Evolutionary conservation across 495 filamentous ascomycete species (phyloP).

Genomic region (Penicillium daleae): DNA sequence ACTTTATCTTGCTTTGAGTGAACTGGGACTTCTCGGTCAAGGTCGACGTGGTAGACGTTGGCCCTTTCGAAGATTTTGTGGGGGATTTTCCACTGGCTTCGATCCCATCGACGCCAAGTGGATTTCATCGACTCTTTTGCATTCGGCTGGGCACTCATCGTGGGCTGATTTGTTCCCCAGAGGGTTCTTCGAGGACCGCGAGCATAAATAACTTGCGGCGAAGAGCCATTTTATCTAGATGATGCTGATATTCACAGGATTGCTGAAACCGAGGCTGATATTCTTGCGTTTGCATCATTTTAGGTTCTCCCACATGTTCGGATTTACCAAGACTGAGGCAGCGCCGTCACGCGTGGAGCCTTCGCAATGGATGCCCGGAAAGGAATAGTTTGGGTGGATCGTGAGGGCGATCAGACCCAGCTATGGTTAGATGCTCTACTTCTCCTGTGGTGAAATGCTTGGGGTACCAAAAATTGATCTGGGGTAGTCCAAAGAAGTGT

Average conservation of each 20-base stretch:
- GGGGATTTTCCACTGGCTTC: conserved; percentile 23
- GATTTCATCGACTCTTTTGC: conserved; percentile 41
- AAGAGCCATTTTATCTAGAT: conserved; percentile 1
- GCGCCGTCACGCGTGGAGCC: neutral
- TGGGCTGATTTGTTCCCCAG: neutral
- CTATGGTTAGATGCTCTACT: neutral
- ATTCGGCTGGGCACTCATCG: neutral
- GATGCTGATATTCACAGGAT: neutral
- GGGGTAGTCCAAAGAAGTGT: neutral
- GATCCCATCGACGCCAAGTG: conserved; percentile 36
- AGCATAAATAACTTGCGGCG: neutral
- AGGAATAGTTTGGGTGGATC: neutral
- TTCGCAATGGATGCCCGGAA: conserved; percentile 7
- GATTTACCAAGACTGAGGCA: neutral
- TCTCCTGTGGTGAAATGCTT: neutral
- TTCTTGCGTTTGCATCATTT: neutral
- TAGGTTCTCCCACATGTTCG: neutral
- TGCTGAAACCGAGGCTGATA: conserved; percentile 5
- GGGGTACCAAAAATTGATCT: neutral
- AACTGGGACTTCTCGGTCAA: conserved; percentile 29
- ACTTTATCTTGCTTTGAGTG: conserved; percentile 35
- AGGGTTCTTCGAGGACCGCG: neutral
- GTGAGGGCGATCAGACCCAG: neutral
- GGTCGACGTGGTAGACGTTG: conserved; percentile 28
- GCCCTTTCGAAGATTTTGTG: conserved; percentile 31